Conservation (phyloP, 176 grass and related monocot species). For the Triticum dicoccoides region DNA sequence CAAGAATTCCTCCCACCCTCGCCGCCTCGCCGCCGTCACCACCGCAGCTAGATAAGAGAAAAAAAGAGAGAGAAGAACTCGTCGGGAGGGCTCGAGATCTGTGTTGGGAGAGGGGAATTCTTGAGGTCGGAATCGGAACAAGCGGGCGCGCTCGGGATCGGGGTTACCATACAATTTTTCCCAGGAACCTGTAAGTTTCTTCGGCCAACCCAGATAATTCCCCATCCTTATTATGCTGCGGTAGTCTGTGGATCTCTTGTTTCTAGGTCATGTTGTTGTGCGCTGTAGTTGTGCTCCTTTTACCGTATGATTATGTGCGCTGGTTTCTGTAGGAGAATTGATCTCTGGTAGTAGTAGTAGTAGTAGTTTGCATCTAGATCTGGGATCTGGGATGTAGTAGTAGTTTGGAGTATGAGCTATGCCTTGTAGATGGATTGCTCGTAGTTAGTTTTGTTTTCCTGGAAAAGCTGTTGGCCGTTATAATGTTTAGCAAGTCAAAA, state of each 20-base stretch:
- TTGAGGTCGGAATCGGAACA: constrained; percentile 38
- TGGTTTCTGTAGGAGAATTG: neutral
- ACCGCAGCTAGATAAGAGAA: neutral
- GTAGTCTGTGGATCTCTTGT: neutral
- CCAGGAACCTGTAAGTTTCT: constrained; percentile 38
- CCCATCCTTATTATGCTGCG: neutral
- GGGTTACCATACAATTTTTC: constrained; percentile 14
- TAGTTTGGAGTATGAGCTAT: too few species aligned
- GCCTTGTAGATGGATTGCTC: too few species aligned
- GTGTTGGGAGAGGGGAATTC: constrained; percentile 13
- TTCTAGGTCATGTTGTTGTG: neutral
- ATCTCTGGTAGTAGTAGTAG: neutral
- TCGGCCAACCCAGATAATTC: neutral
- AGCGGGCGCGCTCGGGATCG: constrained; percentile 48
- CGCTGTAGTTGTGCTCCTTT: neutral
- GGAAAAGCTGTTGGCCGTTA: too few species aligned
- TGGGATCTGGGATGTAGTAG: neutral
- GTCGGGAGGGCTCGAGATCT: neutral
- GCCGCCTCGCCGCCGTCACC: constrained; percentile 30
- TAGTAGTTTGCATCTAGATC: neutral
- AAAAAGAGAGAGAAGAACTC: neutral
- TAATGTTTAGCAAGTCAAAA: too few species aligned
- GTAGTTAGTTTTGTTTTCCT: too few species aligned
- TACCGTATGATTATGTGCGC: too few species aligned
- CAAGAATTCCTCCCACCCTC: neutral